Evolutionary conservation across 768 basidiomycete genomes (phyloP).

Genomic region (Tylopilus plumbeoviolaceoides): DNA sequence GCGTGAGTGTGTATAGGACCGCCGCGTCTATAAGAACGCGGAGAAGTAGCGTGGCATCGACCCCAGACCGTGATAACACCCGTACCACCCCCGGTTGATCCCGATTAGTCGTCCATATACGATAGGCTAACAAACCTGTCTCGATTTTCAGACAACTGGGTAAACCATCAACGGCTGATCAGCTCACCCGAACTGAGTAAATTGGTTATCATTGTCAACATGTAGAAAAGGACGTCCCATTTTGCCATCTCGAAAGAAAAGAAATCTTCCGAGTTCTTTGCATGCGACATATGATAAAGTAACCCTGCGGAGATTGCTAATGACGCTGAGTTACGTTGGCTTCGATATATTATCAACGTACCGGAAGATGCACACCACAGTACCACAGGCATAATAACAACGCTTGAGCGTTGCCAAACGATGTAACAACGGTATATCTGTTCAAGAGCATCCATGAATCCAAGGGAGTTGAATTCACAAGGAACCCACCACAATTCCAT

Average conservation of each 20-base stretch:
- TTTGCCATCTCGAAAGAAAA: neutral
- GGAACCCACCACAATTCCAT: constrained; percentile 14
- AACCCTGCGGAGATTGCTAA: constrained; percentile 10
- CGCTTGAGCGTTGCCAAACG: constrained; percentile 14
- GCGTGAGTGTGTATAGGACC: constrained; percentile 13
- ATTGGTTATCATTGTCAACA: constrained; percentile 21
- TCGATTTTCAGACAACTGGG: neutral
- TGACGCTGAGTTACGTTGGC: neutral
- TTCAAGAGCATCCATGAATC: neutral
- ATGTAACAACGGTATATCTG: constrained; percentile 25
- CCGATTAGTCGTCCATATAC: constrained; percentile 14
- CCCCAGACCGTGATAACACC: constrained; percentile 3
- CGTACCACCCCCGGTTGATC: constrained; percentile 7
- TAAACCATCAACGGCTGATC: neutral
- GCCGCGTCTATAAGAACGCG: constrained; percentile 17
- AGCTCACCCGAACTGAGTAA: constrained; percentile 18
- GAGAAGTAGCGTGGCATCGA: constrained; percentile 8
- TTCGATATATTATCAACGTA: constrained; percentile 1
- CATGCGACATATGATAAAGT: constrained; percentile 2
- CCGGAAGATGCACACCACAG: constrained; percentile 19
- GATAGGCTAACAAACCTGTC: constrained; percentile 14
- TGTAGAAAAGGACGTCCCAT: constrained; percentile 17
- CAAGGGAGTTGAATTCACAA: neutral
- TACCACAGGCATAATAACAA: constrained; percentile 11
- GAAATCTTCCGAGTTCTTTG: neutral